Evolutionary conservation across 164 flowering plant species (phyloP), one percentile per base, ranked within the genome.

Genomic region (Stephania yunnanensis): DNA sequence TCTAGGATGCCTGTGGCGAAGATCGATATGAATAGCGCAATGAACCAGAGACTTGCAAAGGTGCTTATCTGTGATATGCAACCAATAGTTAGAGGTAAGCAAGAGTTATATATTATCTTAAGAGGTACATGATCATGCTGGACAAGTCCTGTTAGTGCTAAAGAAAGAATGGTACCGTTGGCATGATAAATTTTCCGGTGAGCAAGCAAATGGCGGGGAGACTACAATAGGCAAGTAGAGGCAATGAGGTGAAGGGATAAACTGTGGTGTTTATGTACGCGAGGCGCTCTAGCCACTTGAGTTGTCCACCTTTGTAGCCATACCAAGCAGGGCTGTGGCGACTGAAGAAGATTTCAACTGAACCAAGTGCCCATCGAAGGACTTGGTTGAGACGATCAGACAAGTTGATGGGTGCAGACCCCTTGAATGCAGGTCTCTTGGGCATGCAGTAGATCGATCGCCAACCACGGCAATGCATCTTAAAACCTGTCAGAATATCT

Each of bases 401-500:
- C 17, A 93, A 83, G 69, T 93, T 93, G 83, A 93, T 93, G 6
- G 98, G 94, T 68, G 96, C 98, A 17, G 98, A 89, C 6, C 98
- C 98, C 82, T 90, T 90, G 74, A 93, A 93, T 69, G 98, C 97
- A 1, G 98, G 81, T 73, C 81, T 75, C 82, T 91, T 84, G 52
- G 97, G 97, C 96, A 92, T 92, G 74, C 98, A 92, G 79, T 94
- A 94, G 13, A 92, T 87, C 0, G 97, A 92, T 80, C 93, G 87
- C 98, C 98, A 94, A 8, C 98, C 98, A n/a, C 94, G 97, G 77
- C 95, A 89, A 78, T 93, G 97, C 93, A 93, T 90, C 84, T 93
- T 92, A 81, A 93, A 92, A 1, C 98, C 97, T 19, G 97, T 92
- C 53, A 93, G 77, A 78, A 92, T 92, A 80, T 93, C 98, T 76